Conservation (phyloP, 306 rosid genomes). For the Cucurbita ficifolia region DNA sequence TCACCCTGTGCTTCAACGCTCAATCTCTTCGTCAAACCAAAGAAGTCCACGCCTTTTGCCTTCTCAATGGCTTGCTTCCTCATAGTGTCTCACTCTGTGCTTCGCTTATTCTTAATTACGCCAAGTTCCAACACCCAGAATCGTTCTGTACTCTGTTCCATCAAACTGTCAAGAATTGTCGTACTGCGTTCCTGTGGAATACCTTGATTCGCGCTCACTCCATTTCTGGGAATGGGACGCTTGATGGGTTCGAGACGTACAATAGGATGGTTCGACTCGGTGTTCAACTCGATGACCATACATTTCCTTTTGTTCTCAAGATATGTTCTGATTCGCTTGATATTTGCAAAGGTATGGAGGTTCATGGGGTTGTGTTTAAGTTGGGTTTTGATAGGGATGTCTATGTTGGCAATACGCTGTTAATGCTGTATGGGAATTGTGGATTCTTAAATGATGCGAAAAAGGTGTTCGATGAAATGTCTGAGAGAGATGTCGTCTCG, state of each 20-base stretch:
- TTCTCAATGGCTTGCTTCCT: conserved; percentile 50
- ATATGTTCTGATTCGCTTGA: conserved; percentile 40
- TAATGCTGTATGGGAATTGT: conserved; percentile 44
- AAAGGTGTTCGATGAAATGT: conserved; percentile 65
- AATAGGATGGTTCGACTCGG: conserved; percentile 51
- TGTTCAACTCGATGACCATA: conserved; percentile 48
- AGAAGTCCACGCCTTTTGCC: conserved; percentile 52
- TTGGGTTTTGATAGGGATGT: conserved; percentile 46
- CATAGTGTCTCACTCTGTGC: conserved; percentile 53
- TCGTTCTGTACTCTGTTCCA: conserved; percentile 33
- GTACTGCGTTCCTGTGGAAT: conserved; percentile 61
- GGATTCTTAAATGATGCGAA: conserved; percentile 24
- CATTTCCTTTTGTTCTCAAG: conserved; percentile 65
- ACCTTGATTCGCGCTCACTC: conserved; percentile 57
- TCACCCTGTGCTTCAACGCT: conserved; percentile 24
- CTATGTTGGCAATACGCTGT: conserved; percentile 66
- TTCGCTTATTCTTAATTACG: conserved; percentile 60
- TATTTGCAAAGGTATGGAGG: conserved; percentile 51
- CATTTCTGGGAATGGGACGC: conserved; percentile 29
- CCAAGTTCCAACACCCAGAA: conserved; percentile 27
- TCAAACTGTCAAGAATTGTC: conserved; percentile 26
- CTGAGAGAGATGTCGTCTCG: conserved; percentile 54
- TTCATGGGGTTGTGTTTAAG: conserved; percentile 57
- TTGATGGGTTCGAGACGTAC: conserved; percentile 37
- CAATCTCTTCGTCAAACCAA: conserved; percentile 43